Conservation (phyloP, 257 asterid species). For the Verbena officinalis region DNA sequence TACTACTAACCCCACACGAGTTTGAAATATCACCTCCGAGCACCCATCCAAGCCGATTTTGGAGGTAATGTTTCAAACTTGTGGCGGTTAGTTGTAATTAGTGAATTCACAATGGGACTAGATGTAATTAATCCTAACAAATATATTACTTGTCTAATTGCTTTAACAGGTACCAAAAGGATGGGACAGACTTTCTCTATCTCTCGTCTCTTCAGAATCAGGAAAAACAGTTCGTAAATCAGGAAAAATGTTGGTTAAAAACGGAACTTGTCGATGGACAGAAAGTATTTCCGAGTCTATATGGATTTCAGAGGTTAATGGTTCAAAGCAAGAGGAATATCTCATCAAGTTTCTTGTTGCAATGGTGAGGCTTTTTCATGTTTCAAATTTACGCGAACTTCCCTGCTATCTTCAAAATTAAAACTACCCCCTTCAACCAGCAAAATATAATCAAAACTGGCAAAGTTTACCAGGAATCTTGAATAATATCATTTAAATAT, state of each 20-base stretch:
- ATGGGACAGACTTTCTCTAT: slow-evolving; percentile 50
- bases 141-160: background rate
- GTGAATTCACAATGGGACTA: too few species aligned
- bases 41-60: too few species aligned
- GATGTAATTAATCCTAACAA: background rate
- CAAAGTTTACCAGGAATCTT: too few species aligned
- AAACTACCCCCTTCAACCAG: background rate
- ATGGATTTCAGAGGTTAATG: slow-evolving; percentile 43
- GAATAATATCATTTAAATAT: too few species aligned
- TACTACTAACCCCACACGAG: too few species aligned
- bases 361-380: slow-evolving; percentile 28
- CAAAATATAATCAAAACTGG: too few species aligned
- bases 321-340: slow-evolving; percentile 29
- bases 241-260: slow-evolving; percentile 38
- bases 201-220: slow-evolving; percentile 43
- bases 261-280: slow-evolving; percentile 50
- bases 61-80: background rate
- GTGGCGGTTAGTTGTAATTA: too few species aligned
- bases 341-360: slow-evolving; percentile 46
- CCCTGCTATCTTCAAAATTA: background rate
- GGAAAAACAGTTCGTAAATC: slow-evolving; percentile 42
- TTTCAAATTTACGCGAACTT: background rate
- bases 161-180: slow-evolving; percentile 54
- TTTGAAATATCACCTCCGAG: too few species aligned
- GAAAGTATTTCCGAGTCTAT: slow-evolving; percentile 44